phyloP scores from a whole-genome alignment of 352 stramenopile genomes.

The Saprolegnia parasitica region DNA sequence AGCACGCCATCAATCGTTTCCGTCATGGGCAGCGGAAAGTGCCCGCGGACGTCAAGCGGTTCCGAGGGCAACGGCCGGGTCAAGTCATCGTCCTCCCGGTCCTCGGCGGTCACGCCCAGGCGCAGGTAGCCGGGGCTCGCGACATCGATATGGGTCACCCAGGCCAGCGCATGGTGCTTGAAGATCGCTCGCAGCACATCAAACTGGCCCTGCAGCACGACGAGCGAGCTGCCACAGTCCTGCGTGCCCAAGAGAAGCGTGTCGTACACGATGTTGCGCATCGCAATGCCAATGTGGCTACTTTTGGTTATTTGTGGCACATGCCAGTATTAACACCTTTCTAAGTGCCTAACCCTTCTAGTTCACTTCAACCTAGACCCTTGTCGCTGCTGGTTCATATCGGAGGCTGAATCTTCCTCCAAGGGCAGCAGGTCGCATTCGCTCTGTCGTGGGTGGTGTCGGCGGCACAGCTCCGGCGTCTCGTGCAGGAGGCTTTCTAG shows the following conservation, averaged over 20 bases:
- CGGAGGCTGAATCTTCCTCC: too few species aligned
- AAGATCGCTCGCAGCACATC: conserved; percentile 23
- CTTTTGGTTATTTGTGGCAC: too few species aligned
- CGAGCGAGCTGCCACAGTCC: conserved; percentile 10
- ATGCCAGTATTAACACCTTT: too few species aligned
- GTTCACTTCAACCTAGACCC: too few species aligned
- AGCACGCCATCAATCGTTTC: conserved; percentile 13
- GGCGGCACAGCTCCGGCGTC: too few species aligned
- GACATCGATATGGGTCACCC: conserved; percentile 19
- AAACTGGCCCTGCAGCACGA: conserved; percentile 14
- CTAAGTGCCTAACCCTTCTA: too few species aligned
- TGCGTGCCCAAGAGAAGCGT: conserved; percentile 24
- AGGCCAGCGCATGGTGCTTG: neutral
- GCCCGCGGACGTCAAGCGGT: neutral
- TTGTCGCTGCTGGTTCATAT: too few species aligned
- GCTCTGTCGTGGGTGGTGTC: too few species aligned
- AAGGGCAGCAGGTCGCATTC: too few species aligned
- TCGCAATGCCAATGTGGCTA: too few species aligned
- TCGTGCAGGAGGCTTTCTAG: too few species aligned
- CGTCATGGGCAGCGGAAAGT: neutral
- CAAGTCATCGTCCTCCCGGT: neutral
- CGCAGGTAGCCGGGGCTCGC: neutral
- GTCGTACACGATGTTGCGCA: neutral
- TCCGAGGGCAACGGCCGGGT: neutral
- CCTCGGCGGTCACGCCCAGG: neutral